Percentiles rank a stretch among this genome's conserved stretches.
phyloP scores from a whole-genome alignment of 108 stramenopile species.

The Phaeodactylum tricornutum region DNA sequence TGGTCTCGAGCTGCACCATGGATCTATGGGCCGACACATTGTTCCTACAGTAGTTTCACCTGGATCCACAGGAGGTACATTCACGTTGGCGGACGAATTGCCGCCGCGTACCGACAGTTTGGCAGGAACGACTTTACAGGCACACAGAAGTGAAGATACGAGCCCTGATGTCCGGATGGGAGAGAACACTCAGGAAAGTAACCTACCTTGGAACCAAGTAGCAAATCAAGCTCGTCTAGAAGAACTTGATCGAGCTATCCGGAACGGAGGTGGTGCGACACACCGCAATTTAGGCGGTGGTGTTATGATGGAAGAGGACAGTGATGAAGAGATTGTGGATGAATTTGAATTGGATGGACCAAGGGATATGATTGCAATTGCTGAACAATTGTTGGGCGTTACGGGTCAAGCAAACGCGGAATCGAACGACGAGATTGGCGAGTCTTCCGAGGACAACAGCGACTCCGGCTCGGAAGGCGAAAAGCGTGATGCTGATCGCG shows the following conservation, averaged over 20 bases:
- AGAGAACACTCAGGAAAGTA: too few relatives aligned
- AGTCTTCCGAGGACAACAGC: slow-evolving; percentile 38
- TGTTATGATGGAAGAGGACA: slow-evolving; percentile 3
- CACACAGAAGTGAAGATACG: too few relatives aligned
- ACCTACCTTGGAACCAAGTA: too few relatives aligned
- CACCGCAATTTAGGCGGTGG: neutral
- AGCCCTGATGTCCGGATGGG: too few relatives aligned
- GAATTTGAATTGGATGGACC: slow-evolving; percentile 29
- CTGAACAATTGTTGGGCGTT: slow-evolving; percentile 10
- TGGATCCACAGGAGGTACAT: too few relatives aligned
- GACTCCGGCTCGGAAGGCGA: slow-evolving; percentile 34
- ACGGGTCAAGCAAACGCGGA: neutral
- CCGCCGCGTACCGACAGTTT: too few relatives aligned
- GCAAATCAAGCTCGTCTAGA: too few relatives aligned
- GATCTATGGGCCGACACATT: slow-evolving; percentile 54
- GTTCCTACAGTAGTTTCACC: too few relatives aligned
- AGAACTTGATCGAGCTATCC: too few relatives aligned
- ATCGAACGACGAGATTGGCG: slow-evolving; percentile 4
- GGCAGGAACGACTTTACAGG: too few relatives aligned
- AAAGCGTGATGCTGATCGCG: slow-evolving; percentile 15
- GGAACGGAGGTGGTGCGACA: neutral
- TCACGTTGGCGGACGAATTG: too few relatives aligned
- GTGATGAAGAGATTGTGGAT: slow-evolving; percentile 11
- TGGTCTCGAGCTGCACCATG: slow-evolving; percentile 62
- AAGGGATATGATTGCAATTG: slow-evolving; percentile 41